Evolutionary conservation across 306 rosid genomes (phyloP).

Genomic region (Quercus bicolor): DNA sequence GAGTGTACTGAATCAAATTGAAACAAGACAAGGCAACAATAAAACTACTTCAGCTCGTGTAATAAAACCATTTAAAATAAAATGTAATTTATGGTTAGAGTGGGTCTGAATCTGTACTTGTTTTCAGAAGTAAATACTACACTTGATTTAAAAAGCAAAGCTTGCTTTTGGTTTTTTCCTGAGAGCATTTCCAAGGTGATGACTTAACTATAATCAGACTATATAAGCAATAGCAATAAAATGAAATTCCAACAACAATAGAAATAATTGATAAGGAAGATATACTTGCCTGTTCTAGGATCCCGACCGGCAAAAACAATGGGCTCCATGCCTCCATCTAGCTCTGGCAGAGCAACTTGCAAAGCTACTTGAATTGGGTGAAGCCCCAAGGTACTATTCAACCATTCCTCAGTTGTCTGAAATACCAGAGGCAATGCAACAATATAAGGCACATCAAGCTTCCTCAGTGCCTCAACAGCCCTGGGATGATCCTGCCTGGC

Average conservation of each 20-base stretch:
- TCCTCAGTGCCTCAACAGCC: constrained; percentile 83
- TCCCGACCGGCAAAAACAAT: constrained; percentile 93
- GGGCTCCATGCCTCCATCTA: constrained; percentile 99
- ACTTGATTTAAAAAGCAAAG: not conserved
- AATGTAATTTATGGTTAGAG: not conserved
- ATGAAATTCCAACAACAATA: not conserved
- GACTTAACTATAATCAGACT: not conserved
- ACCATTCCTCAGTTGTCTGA: constrained; percentile 98
- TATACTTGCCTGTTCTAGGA: constrained; percentile 74
- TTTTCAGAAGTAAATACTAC: not conserved
- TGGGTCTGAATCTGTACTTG: not conserved
- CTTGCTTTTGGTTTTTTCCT: not conserved
- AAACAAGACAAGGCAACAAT: not conserved
- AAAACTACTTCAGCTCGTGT: not conserved
- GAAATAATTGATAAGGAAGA: not conserved
- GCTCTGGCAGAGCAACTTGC: constrained; percentile 98
- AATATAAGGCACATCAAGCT: constrained; percentile 88
- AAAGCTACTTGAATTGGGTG: constrained; percentile 99
- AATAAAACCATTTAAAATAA: not conserved
- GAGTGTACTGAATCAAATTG: not conserved
- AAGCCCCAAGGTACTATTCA: constrained; percentile 88
- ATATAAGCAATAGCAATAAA: not conserved
- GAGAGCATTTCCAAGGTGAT: not conserved
- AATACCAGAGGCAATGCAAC: constrained; percentile 97
- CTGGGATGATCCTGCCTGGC: constrained; percentile 98